Percentiles rank a stretch among this genome's conserved stretches.
These are phyloP conservation scores for Trichoderma pleuroti DNA, from an alignment of 2,329 filamentous ascomycete genomes.

Conservation along the genomic window DNA sequence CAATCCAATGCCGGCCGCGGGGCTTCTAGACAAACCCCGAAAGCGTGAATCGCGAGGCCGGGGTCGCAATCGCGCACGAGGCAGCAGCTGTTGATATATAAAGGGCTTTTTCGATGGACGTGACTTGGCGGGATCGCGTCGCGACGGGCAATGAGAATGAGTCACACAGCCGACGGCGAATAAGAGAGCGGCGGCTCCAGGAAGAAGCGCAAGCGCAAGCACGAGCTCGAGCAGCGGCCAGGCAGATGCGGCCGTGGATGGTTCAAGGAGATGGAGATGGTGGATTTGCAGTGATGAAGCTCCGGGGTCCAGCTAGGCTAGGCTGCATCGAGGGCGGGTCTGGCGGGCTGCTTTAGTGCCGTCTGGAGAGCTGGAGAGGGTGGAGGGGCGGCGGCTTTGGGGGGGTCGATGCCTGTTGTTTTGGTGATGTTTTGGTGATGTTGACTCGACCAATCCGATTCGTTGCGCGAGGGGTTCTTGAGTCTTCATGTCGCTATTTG, in stretches of 20 bases:
- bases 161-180: slow-evolving; percentile 8
- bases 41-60: slow-evolving; percentile 3
- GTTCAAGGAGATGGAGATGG: slow-evolving; percentile 1
- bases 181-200: background rate
- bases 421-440: background rate
- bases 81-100: background rate
- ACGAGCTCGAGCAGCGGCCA: background rate
- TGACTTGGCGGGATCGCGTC: slow-evolving; percentile 2
- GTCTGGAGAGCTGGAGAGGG: background rate
- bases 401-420: background rate
- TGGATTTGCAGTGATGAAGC: background rate
- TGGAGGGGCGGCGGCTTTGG: background rate
- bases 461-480: background rate
- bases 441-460: background rate
- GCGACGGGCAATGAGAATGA: slow-evolving; percentile 10
- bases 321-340: slow-evolving; percentile 11
- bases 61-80: slow-evolving; percentile 8
- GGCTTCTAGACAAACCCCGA: background rate
- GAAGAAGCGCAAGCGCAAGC: background rate
- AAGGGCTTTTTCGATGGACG: background rate
- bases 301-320: slow-evolving; percentile 1
- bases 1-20: background rate
- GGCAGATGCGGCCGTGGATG: slow-evolving; percentile 11
- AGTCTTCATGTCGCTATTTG: background rate
- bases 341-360: slow-evolving; percentile 4